phyloP scores from a whole-genome alignment of 176 grass and related monocot species.

The Musa schizocarpa region DNA sequence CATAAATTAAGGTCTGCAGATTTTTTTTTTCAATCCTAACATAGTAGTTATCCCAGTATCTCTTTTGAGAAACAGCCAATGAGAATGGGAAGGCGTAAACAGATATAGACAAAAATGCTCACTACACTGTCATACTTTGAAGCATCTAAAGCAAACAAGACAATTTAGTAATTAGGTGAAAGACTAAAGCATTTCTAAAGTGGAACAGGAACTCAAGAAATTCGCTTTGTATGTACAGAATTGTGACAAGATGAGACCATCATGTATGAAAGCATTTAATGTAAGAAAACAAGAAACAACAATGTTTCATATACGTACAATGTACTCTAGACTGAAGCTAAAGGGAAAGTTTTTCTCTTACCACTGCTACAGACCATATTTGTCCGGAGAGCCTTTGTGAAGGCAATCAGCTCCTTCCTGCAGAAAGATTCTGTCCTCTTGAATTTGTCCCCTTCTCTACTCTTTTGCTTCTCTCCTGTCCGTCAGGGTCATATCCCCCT shows the following conservation, averaged over 20 bases:
- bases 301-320: background rate
- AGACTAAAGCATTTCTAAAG: background rate
- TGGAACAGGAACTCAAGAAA: background rate
- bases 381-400: background rate
- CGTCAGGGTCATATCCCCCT: conserved; percentile 16
- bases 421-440: background rate
- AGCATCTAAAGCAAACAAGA: background rate
- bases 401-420: background rate
- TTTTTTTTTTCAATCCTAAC: no score
- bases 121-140: background rate
- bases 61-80: background rate
- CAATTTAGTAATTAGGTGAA: background rate
- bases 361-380: background rate
- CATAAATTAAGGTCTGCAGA: no score
- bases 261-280: no score
- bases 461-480: conserved; percentile 18
- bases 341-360: conserved; percentile 9
- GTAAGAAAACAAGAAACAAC: background rate
- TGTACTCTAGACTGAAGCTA: conserved; percentile 5
- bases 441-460: background rate
- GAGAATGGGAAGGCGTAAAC: background rate
- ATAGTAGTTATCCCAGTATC: no score
- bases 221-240: conserved; percentile 8
- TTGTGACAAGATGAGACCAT: background rate
- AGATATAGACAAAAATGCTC: background rate